phyloP scores from a whole-genome alignment of 352 stramenopile species.

The Phytophthora niederhauseri region DNA sequence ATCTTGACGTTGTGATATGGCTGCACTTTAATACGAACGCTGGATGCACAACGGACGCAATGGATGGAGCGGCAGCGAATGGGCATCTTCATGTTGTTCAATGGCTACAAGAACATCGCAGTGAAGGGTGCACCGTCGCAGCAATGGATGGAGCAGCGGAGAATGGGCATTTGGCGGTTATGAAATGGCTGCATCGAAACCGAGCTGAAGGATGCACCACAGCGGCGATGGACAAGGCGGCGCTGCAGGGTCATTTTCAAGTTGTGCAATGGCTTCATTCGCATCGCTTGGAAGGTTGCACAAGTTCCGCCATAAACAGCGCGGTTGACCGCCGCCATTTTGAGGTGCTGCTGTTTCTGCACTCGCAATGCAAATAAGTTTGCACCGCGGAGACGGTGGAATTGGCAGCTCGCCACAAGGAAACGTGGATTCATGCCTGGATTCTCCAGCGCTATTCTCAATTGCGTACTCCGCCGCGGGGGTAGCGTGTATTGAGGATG shows the following conservation, averaged over 20 bases:
- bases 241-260: neutral
- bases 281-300: neutral
- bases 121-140: neutral
- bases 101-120: neutral
- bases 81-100: neutral
- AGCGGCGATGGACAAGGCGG: neutral
- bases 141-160: neutral
- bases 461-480: too few species aligned
- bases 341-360: neutral
- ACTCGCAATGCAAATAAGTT: neutral
- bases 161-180: neutral
- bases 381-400: too few species aligned
- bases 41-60: neutral
- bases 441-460: too few species aligned
- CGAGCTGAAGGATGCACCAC: neutral
- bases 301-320: neutral
- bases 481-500: too few species aligned
- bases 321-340: neutral
- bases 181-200: neutral
- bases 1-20: too few species aligned
- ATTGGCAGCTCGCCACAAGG: too few species aligned
- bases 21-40: neutral
- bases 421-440: too few species aligned
- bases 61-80: neutral
- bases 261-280: neutral